These are phyloP conservation scores for Cucumis hystrix DNA, from an alignment of 306 rosid species.

Conservation along the genomic window DNA sequence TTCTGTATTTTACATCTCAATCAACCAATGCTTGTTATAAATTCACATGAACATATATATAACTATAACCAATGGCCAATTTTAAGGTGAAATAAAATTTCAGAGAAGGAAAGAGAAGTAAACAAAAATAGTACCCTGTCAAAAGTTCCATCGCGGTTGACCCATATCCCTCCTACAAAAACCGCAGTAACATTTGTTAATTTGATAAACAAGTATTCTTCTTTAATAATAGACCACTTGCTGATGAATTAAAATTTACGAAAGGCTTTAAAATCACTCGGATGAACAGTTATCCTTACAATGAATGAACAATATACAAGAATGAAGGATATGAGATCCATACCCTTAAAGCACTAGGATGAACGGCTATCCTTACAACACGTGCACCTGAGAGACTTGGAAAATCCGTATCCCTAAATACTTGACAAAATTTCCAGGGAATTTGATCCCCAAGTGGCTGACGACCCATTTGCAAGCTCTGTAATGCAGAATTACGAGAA, in stretches of 20 bases:
- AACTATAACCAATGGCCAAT: background rate
- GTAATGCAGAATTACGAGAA: constrained; percentile 68
- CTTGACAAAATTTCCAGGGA: constrained; percentile 92
- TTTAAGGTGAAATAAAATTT: background rate
- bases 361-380: constrained; percentile 69
- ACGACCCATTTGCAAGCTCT: constrained; percentile 59
- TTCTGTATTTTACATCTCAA: background rate
- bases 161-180: background rate
- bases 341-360: background rate
- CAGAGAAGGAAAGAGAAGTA: background rate
- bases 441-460: constrained; percentile 91
- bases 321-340: background rate
- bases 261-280: background rate
- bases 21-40: background rate
- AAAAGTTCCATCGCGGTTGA: background rate
- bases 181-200: background rate
- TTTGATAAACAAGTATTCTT: background rate
- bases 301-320: background rate
- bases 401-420: constrained; percentile 65
- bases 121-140: background rate
- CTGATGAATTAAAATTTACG: background rate
- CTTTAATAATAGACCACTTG: background rate
- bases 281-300: background rate
- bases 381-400: constrained; percentile 88
- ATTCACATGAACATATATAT: background rate